These are phyloP conservation scores for Scutellaria baicalensis DNA, from an alignment of 257 asterid species.

Conservation along the genomic window DNA sequence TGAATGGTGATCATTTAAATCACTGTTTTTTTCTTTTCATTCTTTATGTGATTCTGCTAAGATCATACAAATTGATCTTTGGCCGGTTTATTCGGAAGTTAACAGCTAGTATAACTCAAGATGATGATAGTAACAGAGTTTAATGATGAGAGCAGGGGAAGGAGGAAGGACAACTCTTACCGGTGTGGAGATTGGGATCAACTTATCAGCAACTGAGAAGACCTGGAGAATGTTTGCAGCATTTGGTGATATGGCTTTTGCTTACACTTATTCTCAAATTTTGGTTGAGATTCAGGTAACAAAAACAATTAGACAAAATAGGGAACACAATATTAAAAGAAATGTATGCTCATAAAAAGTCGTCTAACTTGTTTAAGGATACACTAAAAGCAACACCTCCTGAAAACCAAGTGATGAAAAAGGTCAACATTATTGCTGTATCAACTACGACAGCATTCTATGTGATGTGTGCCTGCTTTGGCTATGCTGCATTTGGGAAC, in stretches of 20 bases:
- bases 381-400: slow-evolving; percentile 50
- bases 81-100: neutral
- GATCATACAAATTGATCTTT: neutral
- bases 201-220: slow-evolving; percentile 48
- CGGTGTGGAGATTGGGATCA: slow-evolving; percentile 40
- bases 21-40: no score
- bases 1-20: no score
- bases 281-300: slow-evolving; percentile 63
- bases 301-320: neutral
- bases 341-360: neutral
- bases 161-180: slow-evolving; percentile 39
- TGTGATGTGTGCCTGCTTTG: slow-evolving; percentile 63
- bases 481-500: slow-evolving; percentile 68
- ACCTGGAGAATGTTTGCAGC: slow-evolving; percentile 63
- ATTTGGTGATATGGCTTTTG: slow-evolving; percentile 62
- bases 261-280: slow-evolving; percentile 58
- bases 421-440: slow-evolving; percentile 39
- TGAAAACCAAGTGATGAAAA: slow-evolving; percentile 63
- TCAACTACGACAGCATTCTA: slow-evolving; percentile 50
- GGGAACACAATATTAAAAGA: no score
- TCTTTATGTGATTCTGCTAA: neutral
- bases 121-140: neutral
- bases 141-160: slow-evolving; percentile 23
- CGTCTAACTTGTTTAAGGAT: slow-evolving; percentile 22
- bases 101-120: neutral